Percentiles rank a stretch among this genome's conserved stretches.
These are phyloP conservation scores for Peziza echinospora DNA, from an alignment of 495 filamentous ascomycete species.

Conservation along the genomic window DNA sequence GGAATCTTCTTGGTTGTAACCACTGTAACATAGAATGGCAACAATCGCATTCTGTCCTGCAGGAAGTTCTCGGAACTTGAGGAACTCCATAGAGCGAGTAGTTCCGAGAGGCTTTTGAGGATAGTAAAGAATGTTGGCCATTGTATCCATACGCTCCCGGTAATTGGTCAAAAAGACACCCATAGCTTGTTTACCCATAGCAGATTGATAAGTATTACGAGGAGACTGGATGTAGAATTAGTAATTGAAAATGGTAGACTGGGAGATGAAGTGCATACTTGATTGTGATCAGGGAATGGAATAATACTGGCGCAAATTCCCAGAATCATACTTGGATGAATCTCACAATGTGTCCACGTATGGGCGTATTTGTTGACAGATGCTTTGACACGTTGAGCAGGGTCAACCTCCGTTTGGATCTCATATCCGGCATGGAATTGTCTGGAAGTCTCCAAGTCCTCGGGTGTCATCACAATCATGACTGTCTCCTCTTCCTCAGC, in stretches of 20 bases:
- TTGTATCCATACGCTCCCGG: constrained; percentile 89
- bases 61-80: constrained; percentile 91
- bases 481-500: constrained; percentile 95
- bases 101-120: constrained; percentile 94
- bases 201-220: constrained; percentile 96
- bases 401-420: constrained; percentile 37
- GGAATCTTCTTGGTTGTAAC: constrained; percentile 99
- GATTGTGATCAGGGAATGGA: constrained; percentile 98
- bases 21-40: constrained; percentile 87
- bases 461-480: constrained; percentile 98
- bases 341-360: constrained; percentile 93
- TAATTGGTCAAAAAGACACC: constrained; percentile 96
- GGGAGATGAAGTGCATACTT: constrained; percentile 26
- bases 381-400: constrained; percentile 56
- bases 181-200: constrained; percentile 99
- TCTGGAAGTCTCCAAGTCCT: constrained; percentile 59
- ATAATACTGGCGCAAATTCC: constrained; percentile 98
- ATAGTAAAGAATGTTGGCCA: constrained; percentile 98
- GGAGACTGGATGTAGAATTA: constrained; percentile 38
- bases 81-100: constrained; percentile 92
- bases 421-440: constrained; percentile 44
- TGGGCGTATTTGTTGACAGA: constrained; percentile 49
- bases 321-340: constrained; percentile 96
- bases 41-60: constrained; percentile 98
- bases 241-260: constrained; percentile 3